Evolutionary conservation across 129 eudicot genomes (phyloP), one percentile per base, ranked within the genome.

Genomic region (Arctium minus): DNA sequence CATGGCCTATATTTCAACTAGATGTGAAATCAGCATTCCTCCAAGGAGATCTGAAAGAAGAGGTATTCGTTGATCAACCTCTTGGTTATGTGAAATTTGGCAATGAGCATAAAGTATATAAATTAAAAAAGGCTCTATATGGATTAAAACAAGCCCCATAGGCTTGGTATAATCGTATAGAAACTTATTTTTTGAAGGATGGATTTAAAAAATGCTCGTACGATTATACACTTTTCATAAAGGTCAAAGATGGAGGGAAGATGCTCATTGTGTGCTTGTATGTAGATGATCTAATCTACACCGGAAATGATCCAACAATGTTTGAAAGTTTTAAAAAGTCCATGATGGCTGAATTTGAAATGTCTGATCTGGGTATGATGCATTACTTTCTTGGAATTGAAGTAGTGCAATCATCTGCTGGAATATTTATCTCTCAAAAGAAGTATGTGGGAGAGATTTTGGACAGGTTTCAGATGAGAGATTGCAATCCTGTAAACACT

Each of bases 401-500:
- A 65, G 82, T 79, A 29, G 17, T 18, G 18, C 74, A 79, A 65
- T 8, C 3, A 27, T 8, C 35, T 10, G 29, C 5, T 11, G 82
- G 74, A 3, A 67, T 79, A 30, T 79, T 79, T 37, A 9, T 79
- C 12, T 67, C 29, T 2, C 73, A 79, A 65, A 44, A 80, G 77
- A 80, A 44, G 48, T 80, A 80, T 80, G 50, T 67, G 29, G 50
- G 68, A 39, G 84, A 80, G 42, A 27, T 80, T 22, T 48, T 80
- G 37, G 73, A 48, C 10, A 80, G 18, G 39, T 80, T 80, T 44
- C 9, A 48, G 29, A 79, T 79, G 83, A 22, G 40, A 2, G 37
- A 62, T 35, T 35, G 50, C 30, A 79, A 68, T n/a, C 67, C 76
- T 39, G 73, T 79, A 3, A 32, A 62, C 22, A 79, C 76, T 70